phyloP scores from a whole-genome alignment of 257 asterid genomes.

The Solanum chmielewskii region DNA sequence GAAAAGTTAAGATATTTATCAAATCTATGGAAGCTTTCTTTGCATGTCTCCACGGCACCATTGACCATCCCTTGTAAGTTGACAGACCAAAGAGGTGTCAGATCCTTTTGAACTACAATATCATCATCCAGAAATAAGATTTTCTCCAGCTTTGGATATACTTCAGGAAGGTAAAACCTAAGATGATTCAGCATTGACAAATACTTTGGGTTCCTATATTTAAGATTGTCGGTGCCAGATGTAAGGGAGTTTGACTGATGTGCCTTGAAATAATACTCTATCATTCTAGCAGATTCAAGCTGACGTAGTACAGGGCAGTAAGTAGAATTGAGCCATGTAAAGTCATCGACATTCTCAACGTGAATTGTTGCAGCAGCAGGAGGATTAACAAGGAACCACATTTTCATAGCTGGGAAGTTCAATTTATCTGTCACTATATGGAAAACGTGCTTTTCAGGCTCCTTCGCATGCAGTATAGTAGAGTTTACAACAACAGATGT shows the following conservation, averaged over 20 bases:
- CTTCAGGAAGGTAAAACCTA: conserved; percentile 90
- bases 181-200: conserved; percentile 95
- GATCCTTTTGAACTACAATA: conserved; percentile 89
- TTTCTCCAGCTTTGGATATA: conserved; percentile 78
- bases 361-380: conserved; percentile 65
- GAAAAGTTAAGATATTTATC: conserved; percentile 90
- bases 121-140: conserved; percentile 86
- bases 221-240: conserved; percentile 73
- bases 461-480: conserved; percentile 68
- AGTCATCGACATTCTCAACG: conserved; percentile 79
- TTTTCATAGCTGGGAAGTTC: conserved; percentile 86
- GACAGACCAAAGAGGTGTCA: conserved; percentile 82
- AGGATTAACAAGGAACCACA: conserved; percentile 89
- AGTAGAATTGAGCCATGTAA: conserved; percentile 87
- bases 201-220: conserved; percentile 89
- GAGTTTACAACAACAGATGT: conserved; percentile 90
- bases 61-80: conserved; percentile 83
- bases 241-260: conserved; percentile 68
- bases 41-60: conserved; percentile 96
- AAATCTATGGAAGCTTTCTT: conserved; percentile 92
- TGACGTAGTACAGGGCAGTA: conserved; percentile 93
- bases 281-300: conserved; percentile 89
- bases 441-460: conserved; percentile 79
- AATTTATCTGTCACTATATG: conserved; percentile 90
- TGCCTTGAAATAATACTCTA: conserved; percentile 90